phyloP scores from a whole-genome alignment of 306 rosid genomes.

The Mucuna pruriens region DNA sequence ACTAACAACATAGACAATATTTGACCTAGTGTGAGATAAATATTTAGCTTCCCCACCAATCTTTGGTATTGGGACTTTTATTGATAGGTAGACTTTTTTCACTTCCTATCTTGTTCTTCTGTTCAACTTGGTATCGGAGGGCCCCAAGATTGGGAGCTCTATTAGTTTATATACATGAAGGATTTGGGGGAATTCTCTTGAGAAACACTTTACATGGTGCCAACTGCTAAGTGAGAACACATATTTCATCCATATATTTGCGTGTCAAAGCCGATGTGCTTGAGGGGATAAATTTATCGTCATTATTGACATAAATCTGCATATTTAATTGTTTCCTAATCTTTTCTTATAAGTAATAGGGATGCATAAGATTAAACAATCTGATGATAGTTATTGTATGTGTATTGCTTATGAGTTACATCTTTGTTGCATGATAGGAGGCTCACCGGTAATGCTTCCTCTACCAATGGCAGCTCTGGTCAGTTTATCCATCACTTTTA shows the following conservation, averaged over 20 bases:
- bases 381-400: conserved; percentile 27
- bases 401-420: conserved; percentile 20
- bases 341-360: conserved; percentile 12
- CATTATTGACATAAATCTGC: conserved; percentile 16
- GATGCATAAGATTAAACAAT: conserved; percentile 32
- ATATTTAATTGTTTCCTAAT: conserved; percentile 12
- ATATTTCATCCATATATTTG: background rate
- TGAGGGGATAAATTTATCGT: conserved; percentile 26
- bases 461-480: conserved; percentile 88
- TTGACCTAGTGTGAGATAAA: too few relatives aligned
- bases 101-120: too few relatives aligned
- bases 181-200: conserved; percentile 8
- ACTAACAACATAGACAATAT: too few relatives aligned
- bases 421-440: conserved; percentile 52
- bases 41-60: too few relatives aligned
- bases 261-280: background rate
- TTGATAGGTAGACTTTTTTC: too few relatives aligned
- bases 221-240: background rate
- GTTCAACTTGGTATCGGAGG: too few relatives aligned
- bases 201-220: background rate
- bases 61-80: too few relatives aligned
- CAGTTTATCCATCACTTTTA: conserved; percentile 83
- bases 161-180: background rate
- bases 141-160: too few relatives aligned
- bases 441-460: conserved; percentile 65